Evolutionary conservation across 306 rosid species (phyloP).

Genomic region (Quercus rubra): DNA sequence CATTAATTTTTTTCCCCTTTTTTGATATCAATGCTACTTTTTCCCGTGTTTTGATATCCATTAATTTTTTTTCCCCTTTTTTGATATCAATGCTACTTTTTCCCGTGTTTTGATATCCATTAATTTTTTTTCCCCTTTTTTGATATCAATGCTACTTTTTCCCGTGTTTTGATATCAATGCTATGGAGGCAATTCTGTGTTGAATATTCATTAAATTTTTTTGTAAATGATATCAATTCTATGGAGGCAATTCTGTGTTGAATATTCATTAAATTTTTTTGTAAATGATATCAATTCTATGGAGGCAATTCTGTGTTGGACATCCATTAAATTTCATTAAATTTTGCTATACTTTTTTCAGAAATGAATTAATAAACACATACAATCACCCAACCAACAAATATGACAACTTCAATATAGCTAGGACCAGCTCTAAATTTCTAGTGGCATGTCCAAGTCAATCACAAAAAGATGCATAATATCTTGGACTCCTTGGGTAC

Average conservation of each 20-base stretch:
- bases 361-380: background rate
- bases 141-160: no score
- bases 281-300: background rate
- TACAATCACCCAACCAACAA: background rate
- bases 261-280: no score
- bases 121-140: no score
- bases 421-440: background rate
- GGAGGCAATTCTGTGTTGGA: background rate
- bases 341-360: background rate
- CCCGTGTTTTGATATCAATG: background rate
- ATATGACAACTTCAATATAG: background rate
- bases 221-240: background rate
- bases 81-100: background rate
- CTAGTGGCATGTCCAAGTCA: background rate
- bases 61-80: no score
- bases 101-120: no score
- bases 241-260: background rate
- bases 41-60: no score
- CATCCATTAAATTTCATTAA: background rate
- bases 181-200: background rate
- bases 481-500: conserved; percentile 21
- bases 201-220: background rate
- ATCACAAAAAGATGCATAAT: conserved; percentile 3
- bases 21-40: no score
- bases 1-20: no score